Percentiles rank a stretch among this genome's conserved stretches.
phyloP scores from a whole-genome alignment of 164 flowering plant species.

The Nymphaea thermarum region DNA sequence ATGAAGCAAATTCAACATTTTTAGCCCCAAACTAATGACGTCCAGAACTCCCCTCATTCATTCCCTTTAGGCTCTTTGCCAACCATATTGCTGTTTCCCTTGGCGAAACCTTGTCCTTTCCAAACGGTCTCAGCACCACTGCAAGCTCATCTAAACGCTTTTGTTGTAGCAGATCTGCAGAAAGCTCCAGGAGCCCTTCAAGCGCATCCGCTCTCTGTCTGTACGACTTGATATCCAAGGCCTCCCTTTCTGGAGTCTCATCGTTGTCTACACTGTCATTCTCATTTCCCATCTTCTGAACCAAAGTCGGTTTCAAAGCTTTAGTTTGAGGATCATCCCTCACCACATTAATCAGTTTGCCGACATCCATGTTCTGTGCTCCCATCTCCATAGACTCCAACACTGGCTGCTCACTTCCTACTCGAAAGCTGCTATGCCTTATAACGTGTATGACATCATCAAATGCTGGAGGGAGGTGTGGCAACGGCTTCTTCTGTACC shows the following conservation, averaged over 20 bases:
- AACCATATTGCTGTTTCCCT: slow-evolving; percentile 91
- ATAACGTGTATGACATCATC: slow-evolving; percentile 88
- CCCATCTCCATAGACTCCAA: slow-evolving; percentile 38
- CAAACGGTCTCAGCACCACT: slow-evolving; percentile 70
- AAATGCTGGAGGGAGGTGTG: slow-evolving; percentile 42
- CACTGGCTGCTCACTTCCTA: slow-evolving; percentile 62
- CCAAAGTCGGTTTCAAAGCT: slow-evolving; percentile 23
- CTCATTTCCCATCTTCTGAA: slow-evolving; percentile 9
- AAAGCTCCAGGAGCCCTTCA: slow-evolving; percentile 81
- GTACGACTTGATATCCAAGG: slow-evolving; percentile 51
- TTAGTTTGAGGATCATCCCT: slow-evolving; percentile 46
- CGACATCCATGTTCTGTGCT: slow-evolving; percentile 48
- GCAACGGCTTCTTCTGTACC: slow-evolving; percentile 24
- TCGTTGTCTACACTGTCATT: slow-evolving; percentile 28
- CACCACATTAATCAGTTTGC: slow-evolving; percentile 47
- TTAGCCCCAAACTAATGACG: too few species aligned
- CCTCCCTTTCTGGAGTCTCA: slow-evolving; percentile 43
- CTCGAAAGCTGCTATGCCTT: slow-evolving; percentile 74
- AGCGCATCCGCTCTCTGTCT: slow-evolving; percentile 78
- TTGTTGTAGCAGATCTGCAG: slow-evolving; percentile 70
- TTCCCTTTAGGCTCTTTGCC: slow-evolving; percentile 49
- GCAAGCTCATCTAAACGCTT: slow-evolving; percentile 68
- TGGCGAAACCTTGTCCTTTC: slow-evolving; percentile 61
- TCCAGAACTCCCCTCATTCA: too few species aligned
- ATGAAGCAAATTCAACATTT: too few species aligned